phyloP scores from a whole-genome alignment of 2,329 filamentous ascomycete genomes.

The Diaporthe capsici region DNA sequence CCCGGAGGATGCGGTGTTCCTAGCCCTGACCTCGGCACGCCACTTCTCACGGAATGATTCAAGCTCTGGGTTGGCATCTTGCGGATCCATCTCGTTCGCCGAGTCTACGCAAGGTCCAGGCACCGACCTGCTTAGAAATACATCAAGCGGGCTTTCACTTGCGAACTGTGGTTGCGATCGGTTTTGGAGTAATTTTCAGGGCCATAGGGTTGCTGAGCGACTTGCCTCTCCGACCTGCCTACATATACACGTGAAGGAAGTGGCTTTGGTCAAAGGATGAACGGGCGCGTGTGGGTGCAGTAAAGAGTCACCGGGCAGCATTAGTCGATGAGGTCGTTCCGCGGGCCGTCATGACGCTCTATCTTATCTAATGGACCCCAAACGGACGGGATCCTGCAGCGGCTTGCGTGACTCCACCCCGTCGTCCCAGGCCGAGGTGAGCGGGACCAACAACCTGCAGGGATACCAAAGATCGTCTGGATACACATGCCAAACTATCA shows the following conservation, averaged over 20 bases:
- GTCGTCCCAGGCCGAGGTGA: not conserved
- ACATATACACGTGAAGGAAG: not conserved
- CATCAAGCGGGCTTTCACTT: constrained; percentile 16
- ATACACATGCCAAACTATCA: not conserved
- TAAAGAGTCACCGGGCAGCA: not conserved
- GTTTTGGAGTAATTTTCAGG: not conserved
- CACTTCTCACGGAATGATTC: constrained; percentile 90
- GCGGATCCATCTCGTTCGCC: constrained; percentile 44
- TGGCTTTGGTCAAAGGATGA: not conserved
- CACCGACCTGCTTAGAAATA: constrained; percentile 36
- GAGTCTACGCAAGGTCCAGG: not conserved
- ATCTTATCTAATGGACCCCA: constrained; percentile 34
- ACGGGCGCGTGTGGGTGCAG: not conserved
- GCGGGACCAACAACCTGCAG: constrained; percentile 9
- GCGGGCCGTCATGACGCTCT: constrained; percentile 14
- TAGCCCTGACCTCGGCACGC: constrained; percentile 80
- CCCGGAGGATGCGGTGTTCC: constrained; percentile 45
- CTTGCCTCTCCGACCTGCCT: not conserved
- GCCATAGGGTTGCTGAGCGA: not conserved
- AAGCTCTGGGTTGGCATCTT: constrained; percentile 76
- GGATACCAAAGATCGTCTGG: not conserved
- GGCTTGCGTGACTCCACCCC: constrained; percentile 8
- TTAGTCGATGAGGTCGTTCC: constrained; percentile 12
- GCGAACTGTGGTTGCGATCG: not conserved
- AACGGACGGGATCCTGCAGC: constrained; percentile 9